phyloP scores from a whole-genome alignment of 805 yeast species.

The Candida argentea region DNA sequence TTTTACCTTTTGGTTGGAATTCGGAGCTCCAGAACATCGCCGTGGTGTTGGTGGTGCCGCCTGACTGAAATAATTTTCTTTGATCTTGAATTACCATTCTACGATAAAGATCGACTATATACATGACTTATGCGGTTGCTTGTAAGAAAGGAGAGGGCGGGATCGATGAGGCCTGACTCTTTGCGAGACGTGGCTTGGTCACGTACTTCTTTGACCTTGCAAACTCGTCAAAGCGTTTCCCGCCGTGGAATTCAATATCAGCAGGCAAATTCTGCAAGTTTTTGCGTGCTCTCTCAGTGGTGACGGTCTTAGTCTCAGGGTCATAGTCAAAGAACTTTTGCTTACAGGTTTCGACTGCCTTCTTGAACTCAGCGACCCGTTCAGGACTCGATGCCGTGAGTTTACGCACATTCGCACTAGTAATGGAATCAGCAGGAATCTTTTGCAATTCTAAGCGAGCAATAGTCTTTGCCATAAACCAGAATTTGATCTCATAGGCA shows the following conservation, averaged over 20 bases:
- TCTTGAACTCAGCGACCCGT: slow-evolving; percentile 45
- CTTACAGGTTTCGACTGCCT: slow-evolving; percentile 47
- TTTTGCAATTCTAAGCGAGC: slow-evolving; percentile 70
- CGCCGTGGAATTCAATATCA: slow-evolving; percentile 17
- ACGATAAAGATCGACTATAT: background rate
- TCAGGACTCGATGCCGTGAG: slow-evolving; percentile 35
- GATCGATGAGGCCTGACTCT: slow-evolving; percentile 6
- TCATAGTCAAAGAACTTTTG: slow-evolving; percentile 25
- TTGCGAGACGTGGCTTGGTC: slow-evolving; percentile 22
- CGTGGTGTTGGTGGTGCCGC: background rate
- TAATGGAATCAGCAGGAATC: slow-evolving; percentile 36
- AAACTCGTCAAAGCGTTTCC: slow-evolving; percentile 13
- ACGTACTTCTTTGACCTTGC: slow-evolving; percentile 23
- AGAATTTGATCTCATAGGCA: slow-evolving; percentile 54
- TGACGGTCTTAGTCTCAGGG: slow-evolving; percentile 17
- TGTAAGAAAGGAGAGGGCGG: slow-evolving; percentile 8
- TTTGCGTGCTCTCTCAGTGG: slow-evolving; percentile 12
- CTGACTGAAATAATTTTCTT: background rate
- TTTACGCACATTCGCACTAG: slow-evolving; percentile 47
- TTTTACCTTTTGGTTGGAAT: slow-evolving; percentile 33
- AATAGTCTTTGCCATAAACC: slow-evolving; percentile 71
- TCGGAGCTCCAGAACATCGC: slow-evolving; percentile 16
- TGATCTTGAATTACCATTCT: slow-evolving; percentile 1
- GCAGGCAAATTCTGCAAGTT: slow-evolving; percentile 26
- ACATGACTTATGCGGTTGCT: background rate